These are phyloP conservation scores for Venturia effusa DNA, from an alignment of 2,329 filamentous ascomycete species.

Conservation along the genomic window DNA sequence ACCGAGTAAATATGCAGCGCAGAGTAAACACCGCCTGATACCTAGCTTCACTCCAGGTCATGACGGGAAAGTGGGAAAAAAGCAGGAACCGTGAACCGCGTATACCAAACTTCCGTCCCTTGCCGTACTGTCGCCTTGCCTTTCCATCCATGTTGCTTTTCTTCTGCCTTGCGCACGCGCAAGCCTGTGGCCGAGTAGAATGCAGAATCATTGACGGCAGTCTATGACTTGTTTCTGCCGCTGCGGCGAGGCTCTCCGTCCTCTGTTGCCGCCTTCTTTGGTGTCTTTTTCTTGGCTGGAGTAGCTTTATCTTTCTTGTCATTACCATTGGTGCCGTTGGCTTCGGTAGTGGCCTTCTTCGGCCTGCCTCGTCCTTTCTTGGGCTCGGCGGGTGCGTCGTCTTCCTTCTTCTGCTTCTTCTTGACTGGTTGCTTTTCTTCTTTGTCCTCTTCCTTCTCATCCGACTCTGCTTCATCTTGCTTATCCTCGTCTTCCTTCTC, in stretches of 20 bases:
- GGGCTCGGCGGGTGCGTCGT: neutral
- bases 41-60: neutral
- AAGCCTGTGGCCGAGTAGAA: neutral
- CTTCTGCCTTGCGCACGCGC: neutral
- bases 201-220: neutral
- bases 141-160: neutral
- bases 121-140: neutral
- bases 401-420: conserved; percentile 5
- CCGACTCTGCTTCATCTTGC: conserved; percentile 13
- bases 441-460: conserved; percentile 13
- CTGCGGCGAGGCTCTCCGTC: conserved; percentile 37
- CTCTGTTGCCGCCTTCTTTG: conserved; percentile 36
- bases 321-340: conserved; percentile 1
- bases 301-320: conserved; percentile 11
- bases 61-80: neutral
- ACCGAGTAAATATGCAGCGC: neutral
- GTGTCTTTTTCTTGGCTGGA: conserved; percentile 19
- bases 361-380: conserved; percentile 12
- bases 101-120: neutral
- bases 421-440: conserved; percentile 12
- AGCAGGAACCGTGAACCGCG: neutral
- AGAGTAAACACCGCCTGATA: neutral
- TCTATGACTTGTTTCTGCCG: conserved; percentile 24
- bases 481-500: conserved; percentile 14
- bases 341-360: conserved; percentile 1